Conservation (phyloP, 352 stramenopile genomes). For the Pseudoperonospora humuli region DNA sequence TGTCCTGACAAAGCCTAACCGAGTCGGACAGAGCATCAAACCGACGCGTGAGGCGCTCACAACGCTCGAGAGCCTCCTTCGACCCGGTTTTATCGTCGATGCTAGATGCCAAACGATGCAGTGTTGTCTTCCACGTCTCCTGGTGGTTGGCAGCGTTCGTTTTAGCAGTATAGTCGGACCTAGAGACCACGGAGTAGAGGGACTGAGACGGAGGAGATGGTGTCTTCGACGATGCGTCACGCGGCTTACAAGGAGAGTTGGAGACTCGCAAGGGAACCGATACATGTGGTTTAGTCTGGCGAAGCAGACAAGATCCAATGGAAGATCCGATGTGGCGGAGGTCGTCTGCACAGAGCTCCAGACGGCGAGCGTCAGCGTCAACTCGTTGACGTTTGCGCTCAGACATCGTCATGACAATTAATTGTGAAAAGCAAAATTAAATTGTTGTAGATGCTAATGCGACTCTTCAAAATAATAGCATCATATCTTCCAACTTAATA, state of each 20-base stretch:
- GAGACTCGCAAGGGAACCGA: conserved; percentile 14
- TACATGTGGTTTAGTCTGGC: conserved; percentile 1
- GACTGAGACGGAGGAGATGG: conserved; percentile 13
- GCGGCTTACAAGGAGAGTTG: conserved; percentile 3
- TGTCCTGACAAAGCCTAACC: conserved; percentile 29
- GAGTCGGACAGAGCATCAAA: conserved; percentile 36
- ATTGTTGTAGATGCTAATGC: too few species aligned
- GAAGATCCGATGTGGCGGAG: conserved; percentile 19
- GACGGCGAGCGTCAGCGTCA: conserved; percentile 13
- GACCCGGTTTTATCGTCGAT: conserved; percentile 9
- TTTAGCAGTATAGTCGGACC: conserved; percentile 20
- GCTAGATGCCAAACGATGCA: conserved; percentile 21
- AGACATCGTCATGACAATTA: too few species aligned
- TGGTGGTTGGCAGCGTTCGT: conserved; percentile 1
- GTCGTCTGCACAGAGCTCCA: conserved; percentile 29
- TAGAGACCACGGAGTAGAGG: conserved; percentile 36
- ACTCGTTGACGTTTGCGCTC: conserved; percentile 23
- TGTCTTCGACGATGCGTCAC: neutral
- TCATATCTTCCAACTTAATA: too few species aligned
- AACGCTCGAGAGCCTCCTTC: conserved; percentile 17
- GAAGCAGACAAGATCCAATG: conserved; percentile 23
- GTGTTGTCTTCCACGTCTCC: conserved; percentile 25
- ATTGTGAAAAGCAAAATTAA: too few species aligned
- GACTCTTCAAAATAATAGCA: too few species aligned
- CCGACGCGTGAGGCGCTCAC: conserved; percentile 26